A percentile compares a stretch with the other conserved stretches of the same genome.
These are phyloP conservation scores for Striga hermonthica DNA, from an alignment of 305 asterid genomes.

Conservation along the genomic window DNA sequence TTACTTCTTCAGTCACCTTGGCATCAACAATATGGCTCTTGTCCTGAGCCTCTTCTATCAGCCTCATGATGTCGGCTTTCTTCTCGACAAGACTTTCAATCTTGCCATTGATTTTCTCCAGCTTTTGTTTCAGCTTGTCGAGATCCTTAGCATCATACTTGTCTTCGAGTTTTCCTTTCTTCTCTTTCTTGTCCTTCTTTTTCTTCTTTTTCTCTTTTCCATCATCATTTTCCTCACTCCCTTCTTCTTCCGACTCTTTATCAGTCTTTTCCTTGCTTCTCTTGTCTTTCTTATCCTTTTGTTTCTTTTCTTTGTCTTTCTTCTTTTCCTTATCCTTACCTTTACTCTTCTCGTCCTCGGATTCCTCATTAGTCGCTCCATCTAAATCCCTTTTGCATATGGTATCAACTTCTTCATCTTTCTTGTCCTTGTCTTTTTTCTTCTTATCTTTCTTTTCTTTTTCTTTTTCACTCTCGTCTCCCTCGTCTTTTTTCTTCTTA, in stretches of 20 bases:
- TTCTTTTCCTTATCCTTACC: slow-evolving; percentile 29
- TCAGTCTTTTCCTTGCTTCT: slow-evolving; percentile 2
- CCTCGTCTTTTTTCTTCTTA: slow-evolving; percentile 25
- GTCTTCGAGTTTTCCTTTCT: slow-evolving; percentile 41
- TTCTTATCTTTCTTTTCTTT: slow-evolving; percentile 35
- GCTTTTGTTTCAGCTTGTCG: slow-evolving; percentile 45
- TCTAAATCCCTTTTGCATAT: too few species aligned
- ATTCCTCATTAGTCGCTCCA: too few species aligned
- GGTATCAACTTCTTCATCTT: neutral
- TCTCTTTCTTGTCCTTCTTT: slow-evolving; percentile 43
- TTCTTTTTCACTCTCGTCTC: neutral
- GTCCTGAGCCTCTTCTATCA: slow-evolving; percentile 49
- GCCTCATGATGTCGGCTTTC: slow-evolving; percentile 45
- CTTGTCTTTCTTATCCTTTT: slow-evolving; percentile 7
- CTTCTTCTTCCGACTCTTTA: slow-evolving; percentile 24
- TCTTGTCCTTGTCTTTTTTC: slow-evolving; percentile 40
- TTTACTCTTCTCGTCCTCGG: neutral
- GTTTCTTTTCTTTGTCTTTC: slow-evolving; percentile 15
- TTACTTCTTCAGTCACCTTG: slow-evolving; percentile 30
- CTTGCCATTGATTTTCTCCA: slow-evolving; percentile 49
- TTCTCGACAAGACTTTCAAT: slow-evolving; percentile 40
- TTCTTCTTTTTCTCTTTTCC: slow-evolving; percentile 36
- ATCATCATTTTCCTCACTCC: slow-evolving; percentile 33
- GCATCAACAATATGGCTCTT: slow-evolving; percentile 30
- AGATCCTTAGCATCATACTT: slow-evolving; percentile 37